Evolutionary conservation across 2,329 filamentous ascomycete genomes (phyloP).

Genomic region (Neospermospora avenae): DNA sequence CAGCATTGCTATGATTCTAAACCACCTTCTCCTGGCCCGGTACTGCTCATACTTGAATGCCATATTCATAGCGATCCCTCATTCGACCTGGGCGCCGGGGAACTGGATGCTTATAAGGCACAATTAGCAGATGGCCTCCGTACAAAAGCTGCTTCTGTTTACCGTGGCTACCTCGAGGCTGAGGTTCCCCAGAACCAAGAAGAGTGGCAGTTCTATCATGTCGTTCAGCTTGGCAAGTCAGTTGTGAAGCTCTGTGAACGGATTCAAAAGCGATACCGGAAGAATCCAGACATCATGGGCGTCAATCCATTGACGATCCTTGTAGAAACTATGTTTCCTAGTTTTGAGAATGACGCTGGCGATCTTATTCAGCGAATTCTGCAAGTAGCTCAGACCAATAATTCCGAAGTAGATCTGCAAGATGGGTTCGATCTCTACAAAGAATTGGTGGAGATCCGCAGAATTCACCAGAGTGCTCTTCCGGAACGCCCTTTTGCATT

Average conservation of each 20-base stretch:
- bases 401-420: conserved; percentile 76
- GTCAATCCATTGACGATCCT: conserved; percentile 64
- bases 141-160: conserved; percentile 73
- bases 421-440: conserved; percentile 94
- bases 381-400: conserved; percentile 63
- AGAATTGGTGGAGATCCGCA: conserved; percentile 79
- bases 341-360: conserved; percentile 84
- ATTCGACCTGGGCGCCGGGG: conserved; percentile 69
- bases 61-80: conserved; percentile 77
- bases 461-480: conserved; percentile 73
- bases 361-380: conserved; percentile 83
- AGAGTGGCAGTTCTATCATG: conserved; percentile 86
- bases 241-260: conserved; percentile 83
- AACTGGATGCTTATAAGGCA: conserved; percentile 67
- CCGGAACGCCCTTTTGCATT: conserved; percentile 77
- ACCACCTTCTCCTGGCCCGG: conserved; percentile 72
- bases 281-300: conserved; percentile 84
- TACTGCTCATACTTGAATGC: conserved; percentile 74
- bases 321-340: conserved; percentile 79
- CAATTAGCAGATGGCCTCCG: conserved; percentile 71
- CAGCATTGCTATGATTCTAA: conserved; percentile 89
- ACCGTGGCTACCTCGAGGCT: conserved; percentile 73
- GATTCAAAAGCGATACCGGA: conserved; percentile 89
- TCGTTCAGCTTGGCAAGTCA: conserved; percentile 82
- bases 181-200: conserved; percentile 77